Evolutionary conservation across 2,329 filamentous ascomycete genomes (phyloP), one percentile per base, ranked within the genome.

Genomic region (Daldinia sp.): DNA sequence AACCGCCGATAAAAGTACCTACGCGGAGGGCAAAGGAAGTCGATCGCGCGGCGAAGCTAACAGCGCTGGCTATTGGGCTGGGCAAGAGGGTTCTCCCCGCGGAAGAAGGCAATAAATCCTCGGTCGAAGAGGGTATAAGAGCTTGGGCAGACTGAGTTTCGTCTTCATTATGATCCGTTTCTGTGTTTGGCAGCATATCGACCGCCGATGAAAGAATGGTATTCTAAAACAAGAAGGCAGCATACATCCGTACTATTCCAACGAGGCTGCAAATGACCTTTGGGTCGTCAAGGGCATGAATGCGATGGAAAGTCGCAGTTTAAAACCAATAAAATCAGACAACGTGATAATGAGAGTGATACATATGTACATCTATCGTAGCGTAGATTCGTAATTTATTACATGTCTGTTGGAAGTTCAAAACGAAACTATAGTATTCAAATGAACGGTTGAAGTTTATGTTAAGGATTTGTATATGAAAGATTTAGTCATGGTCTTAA

Each of bases 21-120:
- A 87, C 77, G 5, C 86, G 85, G 26, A 89, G 82, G 35, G 85
- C 85, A 26, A 90, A 81, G 30, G 86, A 85, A 15, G 88, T 87
- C 2, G 88, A 89, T 60, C 87, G 83, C 2, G 88, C 88, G 10
- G 88, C 86, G 50, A 90, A 79, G 71, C 88, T 90, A 61, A 91
- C 83, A 30, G 84, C 84, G 58, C 84, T 86, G 37, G 89, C 89
- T 53, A 91, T 77, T 0, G 87, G 82, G 1, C 79, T 73, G 0
- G 89, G 89, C 0, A 91, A 83, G 18, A 91, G 82, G 10, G 87
- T 89, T 56, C 80, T 76, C 28, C 79, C 78, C 5, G 74, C 68
- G 6, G 71, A 58, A 30, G 74, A 41, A 37, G 71, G 41, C 15
- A 69, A 12, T 1, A 65, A n/a, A n/a, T 61, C 59, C 37, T 63